Conservation (phyloP, 2,329 filamentous ascomycete genomes). For the Aspergillus sp. region DNA sequence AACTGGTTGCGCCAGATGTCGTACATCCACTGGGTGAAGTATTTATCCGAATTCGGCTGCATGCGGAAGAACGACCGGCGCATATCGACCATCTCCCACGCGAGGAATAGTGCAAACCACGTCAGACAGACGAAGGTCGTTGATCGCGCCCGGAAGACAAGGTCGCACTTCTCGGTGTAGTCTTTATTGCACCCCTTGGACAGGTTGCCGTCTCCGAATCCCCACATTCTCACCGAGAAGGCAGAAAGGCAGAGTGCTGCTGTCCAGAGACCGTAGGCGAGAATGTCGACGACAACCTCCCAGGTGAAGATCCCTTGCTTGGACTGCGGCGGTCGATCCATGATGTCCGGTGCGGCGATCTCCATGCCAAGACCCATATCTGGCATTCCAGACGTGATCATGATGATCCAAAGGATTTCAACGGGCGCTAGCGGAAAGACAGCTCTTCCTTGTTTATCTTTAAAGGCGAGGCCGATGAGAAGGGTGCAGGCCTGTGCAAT, state of each 20-base stretch:
- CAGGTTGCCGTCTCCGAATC: conserved; percentile 47
- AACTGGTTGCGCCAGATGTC: conserved; percentile 64
- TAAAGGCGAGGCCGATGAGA: conserved; percentile 69
- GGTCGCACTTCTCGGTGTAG: conserved; percentile 46
- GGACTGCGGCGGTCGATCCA: conserved; percentile 65
- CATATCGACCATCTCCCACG: conserved; percentile 66
- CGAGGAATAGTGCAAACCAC: conserved; percentile 65
- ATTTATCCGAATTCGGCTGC: conserved; percentile 51
- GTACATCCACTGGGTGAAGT: conserved; percentile 54
- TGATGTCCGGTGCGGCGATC: conserved; percentile 61
- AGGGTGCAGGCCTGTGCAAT: conserved; percentile 72
- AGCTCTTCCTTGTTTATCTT: conserved; percentile 57
- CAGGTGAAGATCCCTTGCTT: conserved; percentile 61
- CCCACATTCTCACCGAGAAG: conserved; percentile 55
- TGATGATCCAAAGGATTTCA: conserved; percentile 84
- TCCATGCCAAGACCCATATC: conserved; percentile 79
- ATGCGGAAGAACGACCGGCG: conserved; percentile 64
- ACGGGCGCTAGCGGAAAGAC: conserved; percentile 76
- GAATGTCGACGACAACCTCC: conserved; percentile 66
- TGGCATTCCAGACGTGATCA: conserved; percentile 76
- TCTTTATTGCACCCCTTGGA: conserved; percentile 50
- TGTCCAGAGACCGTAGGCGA: conserved; percentile 67
- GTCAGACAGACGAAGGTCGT: conserved; percentile 65
- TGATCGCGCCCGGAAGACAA: conserved; percentile 58
- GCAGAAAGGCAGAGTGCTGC: conserved; percentile 53